phyloP scores from a whole-genome alignment of 768 basidiomycete genomes.

The Pleurotus cornucopiae region DNA sequence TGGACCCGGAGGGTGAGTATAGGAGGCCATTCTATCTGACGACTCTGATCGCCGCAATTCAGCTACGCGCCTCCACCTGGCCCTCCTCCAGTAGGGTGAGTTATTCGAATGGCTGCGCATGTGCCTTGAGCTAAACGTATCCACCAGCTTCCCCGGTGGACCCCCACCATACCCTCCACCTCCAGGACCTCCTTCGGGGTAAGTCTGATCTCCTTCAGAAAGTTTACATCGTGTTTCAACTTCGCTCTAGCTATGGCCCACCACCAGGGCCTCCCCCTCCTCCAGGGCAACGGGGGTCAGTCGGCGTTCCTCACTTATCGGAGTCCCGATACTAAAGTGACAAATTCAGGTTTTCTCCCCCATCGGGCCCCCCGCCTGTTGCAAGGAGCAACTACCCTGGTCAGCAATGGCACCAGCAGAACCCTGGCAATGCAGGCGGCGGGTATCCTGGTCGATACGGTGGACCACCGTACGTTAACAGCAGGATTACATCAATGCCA shows the following conservation, averaged over 20 bases:
- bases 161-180: conserved; percentile 12
- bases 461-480: conserved; percentile 14
- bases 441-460: conserved; percentile 25
- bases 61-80: conserved; percentile 31
- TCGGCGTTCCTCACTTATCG: neutral
- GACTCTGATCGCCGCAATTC: neutral
- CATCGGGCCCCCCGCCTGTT: conserved; percentile 25
- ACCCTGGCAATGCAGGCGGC: conserved; percentile 9
- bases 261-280: conserved; percentile 24
- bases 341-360: conserved; percentile 15
- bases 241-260: conserved; percentile 16
- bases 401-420: conserved; percentile 34
- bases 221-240: neutral
- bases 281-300: conserved; percentile 7
- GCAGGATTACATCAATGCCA: conserved; percentile 4
- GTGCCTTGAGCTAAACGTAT: neutral
- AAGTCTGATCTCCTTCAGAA: neutral
- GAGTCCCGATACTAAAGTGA: conserved; percentile 10
- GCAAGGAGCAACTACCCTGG: conserved; percentile 34
- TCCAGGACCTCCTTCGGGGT: conserved; percentile 17
- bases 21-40: neutral
- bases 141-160: neutral
- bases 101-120: neutral
- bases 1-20: conserved; percentile 10
- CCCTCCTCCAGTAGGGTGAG: conserved; percentile 29